phyloP scores from a whole-genome alignment of 2,329 filamentous ascomycete genomes.

The Ophiocordyceps camponoti-rufipedis region DNA sequence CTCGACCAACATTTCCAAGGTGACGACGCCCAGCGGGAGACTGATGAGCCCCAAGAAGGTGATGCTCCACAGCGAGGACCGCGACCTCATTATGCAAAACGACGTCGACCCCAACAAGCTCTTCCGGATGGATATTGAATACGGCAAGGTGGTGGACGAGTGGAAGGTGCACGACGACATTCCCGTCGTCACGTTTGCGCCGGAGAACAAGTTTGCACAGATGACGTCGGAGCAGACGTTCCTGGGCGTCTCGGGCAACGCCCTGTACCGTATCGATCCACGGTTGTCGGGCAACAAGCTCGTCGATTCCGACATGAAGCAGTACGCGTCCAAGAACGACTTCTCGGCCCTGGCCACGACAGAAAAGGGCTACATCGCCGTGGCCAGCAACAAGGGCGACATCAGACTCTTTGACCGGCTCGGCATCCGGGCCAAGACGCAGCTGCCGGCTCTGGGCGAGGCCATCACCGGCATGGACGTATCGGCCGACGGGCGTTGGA shows the following conservation, averaged over 20 bases:
- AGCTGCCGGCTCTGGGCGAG: conserved; percentile 87
- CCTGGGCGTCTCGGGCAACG: conserved; percentile 80
- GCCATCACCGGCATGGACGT: conserved; percentile 90
- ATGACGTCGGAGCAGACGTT: conserved; percentile 94
- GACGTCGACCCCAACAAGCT: conserved; percentile 69
- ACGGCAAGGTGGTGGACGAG: conserved; percentile 94
- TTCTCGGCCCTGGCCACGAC: conserved; percentile 91
- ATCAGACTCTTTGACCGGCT: conserved; percentile 92
- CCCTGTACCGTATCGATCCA: conserved; percentile 84
- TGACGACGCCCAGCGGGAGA: conserved; percentile 72
- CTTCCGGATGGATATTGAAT: conserved; percentile 94
- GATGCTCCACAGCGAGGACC: conserved; percentile 85
- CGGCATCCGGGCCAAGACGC: conserved; percentile 93
- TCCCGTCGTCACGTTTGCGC: conserved; percentile 75
- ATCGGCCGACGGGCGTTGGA: conserved; percentile 88
- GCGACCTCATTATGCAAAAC: conserved; percentile 79
- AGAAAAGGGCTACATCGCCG: conserved; percentile 89
- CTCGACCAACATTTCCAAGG: conserved; percentile 91
- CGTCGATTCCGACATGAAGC: conserved; percentile 82
- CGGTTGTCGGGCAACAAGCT: conserved; percentile 81
- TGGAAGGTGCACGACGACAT: conserved; percentile 98
- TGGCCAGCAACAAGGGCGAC: conserved; percentile 94
- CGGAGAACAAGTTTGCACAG: conserved; percentile 95
- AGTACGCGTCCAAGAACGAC: conserved; percentile 92
- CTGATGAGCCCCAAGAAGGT: conserved; percentile 91